A percentile compares a stretch with the other conserved stretches of the same genome.
Conservation (phyloP, 495 filamentous ascomycete species). For the Trichoderma orchidacearum region DNA sequence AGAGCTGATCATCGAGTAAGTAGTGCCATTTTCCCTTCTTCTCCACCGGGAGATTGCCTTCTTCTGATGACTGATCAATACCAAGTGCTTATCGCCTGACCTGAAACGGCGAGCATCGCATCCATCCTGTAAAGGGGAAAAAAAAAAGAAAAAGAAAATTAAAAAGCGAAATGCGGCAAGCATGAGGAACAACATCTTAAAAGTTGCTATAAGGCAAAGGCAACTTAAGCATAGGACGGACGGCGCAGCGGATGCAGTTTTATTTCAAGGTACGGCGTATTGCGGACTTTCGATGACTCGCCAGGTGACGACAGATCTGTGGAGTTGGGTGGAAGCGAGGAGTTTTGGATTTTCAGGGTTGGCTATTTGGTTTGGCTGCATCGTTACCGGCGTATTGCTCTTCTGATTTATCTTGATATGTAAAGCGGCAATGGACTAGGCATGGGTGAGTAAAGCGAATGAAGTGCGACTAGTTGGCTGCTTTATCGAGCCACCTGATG, state of each 20-base stretch:
- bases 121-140: not conserved
- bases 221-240: not conserved
- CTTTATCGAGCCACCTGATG: not conserved
- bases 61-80: not conserved
- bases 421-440: not conserved
- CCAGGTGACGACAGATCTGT: not conserved
- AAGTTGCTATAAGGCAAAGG: no score
- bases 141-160: not conserved
- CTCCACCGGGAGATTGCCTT: no score
- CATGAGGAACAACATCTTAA: not conserved
- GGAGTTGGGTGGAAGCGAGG: not conserved
- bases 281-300: not conserved
- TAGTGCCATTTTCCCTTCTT: no score
- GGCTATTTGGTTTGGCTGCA: not conserved
- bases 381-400: not conserved
- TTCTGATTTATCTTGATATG: not conserved
- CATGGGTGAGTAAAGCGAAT: not conserved
- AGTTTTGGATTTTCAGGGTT: not conserved
- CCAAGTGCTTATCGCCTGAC: slow-evolving; percentile 1
- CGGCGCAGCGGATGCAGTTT: not conserved
- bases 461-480: not conserved
- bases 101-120: not conserved
- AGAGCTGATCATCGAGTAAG: slow-evolving; percentile 28
- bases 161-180: not conserved
- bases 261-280: not conserved